Percentiles rank a stretch among this genome's conserved stretches.
These are phyloP conservation scores for Syzygium syzygioides DNA, from an alignment of 441 rosid species.

Conservation along the genomic window DNA sequence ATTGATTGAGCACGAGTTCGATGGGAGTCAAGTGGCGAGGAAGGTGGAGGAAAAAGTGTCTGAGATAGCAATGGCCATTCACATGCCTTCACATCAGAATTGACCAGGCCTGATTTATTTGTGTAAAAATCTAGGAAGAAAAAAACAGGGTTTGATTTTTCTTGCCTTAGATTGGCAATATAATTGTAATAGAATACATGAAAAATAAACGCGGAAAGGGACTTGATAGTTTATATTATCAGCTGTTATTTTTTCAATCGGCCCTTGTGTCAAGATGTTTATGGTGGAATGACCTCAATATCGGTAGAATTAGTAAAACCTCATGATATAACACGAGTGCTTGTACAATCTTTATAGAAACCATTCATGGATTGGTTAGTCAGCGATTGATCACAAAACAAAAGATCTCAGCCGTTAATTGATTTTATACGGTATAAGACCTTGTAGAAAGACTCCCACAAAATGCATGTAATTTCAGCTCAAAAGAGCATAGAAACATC, in stretches of 20 bases:
- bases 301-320: neutral
- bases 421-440: neutral
- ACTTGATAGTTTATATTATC: neutral
- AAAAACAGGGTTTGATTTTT: neutral
- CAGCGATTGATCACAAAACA: no score
- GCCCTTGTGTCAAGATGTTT: neutral
- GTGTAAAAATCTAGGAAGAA: neutral
- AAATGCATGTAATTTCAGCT: neutral
- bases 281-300: neutral
- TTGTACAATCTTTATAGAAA: neutral
- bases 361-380: neutral
- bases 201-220: neutral
- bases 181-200: neutral
- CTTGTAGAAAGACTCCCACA: neutral
- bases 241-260: neutral
- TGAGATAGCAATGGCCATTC: conserved; percentile 7
- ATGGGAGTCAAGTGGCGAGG: neutral
- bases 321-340: neutral
- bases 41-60: conserved; percentile 5
- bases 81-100: neutral
- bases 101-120: neutral
- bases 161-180: neutral
- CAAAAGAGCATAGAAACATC: neutral
- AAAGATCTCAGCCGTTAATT: neutral
- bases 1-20: conserved; percentile 1